Base-by-base conservation (phyloP, 2,329 filamentous ascomycete species). In the Monilinia polystroma region DNA sequence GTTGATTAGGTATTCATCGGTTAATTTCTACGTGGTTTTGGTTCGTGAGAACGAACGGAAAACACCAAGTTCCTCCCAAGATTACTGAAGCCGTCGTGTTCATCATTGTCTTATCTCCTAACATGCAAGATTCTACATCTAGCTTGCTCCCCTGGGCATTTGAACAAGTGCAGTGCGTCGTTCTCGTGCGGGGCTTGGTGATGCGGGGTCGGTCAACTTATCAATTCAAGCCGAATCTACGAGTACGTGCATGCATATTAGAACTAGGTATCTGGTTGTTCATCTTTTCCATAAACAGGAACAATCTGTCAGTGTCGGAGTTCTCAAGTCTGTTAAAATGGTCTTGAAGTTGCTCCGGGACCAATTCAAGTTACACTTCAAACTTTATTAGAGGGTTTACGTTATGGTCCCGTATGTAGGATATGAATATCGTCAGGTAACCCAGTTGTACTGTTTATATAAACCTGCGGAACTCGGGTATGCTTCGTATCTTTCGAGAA, bases 101-200 rank as follows among this genome's bases (percentile, higher is more conserved):
- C 11, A 29, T 35, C 3, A 7, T 26, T 53, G 26, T 35, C 52
- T 35, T 7, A 12, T 57, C 20, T 58, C 43, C 29, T 18, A 20
- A 10, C 29, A 51, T 60, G 45, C 45, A 38, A 60, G 7, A 38
- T 23, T 60, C 43, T 51, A 35, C 20, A 60, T 38, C n/a, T 51
- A 51, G 29, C n/a, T 35, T 60, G 45, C 51, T 18, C 57, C 18
- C 18, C 57, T 29, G 58, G 51, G 58, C 57, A 51, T 26, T 51
- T 51, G 1, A 29, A 35, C 57, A 23, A 35, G 12, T 49, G 20
- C 43, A 35, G 12, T 49, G 20, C 43, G 32, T 35, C 32, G 32
- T 35, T 35, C 32, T 35, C 32, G 43, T 35, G 57, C 58, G 45
- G 58, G 58, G 45, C 26, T 60, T 60, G 20, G 45, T 60, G 57